Evolutionary conservation across 2,329 filamentous ascomycete genomes (phyloP).

Genomic region (Ascochyta clinopodiicola): DNA sequence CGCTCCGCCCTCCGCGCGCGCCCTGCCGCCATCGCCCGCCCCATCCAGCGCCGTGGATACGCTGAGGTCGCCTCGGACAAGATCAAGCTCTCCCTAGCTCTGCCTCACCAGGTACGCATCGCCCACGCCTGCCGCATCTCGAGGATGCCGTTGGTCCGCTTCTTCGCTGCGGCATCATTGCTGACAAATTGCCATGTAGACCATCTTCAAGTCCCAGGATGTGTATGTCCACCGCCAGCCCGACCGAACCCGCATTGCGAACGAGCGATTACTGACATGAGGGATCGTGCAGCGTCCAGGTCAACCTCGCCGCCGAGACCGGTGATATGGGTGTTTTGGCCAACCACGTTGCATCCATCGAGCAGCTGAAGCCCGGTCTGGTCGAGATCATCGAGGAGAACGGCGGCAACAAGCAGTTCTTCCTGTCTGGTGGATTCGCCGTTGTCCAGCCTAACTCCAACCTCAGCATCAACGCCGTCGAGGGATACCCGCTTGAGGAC

Average conservation of each 20-base stretch:
- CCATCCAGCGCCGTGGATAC: conserved; percentile 87
- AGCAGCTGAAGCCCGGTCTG: conserved; percentile 97
- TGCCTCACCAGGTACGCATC: conserved; percentile 92
- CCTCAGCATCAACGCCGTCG: conserved; percentile 97
- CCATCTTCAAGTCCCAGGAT: conserved; percentile 73
- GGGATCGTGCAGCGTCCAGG: conserved; percentile 74
- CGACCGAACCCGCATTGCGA: conserved; percentile 32
- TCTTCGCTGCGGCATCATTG: conserved; percentile 3
- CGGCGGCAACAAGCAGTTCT: conserved; percentile 93
- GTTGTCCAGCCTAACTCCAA: conserved; percentile 93
- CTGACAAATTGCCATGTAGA: conserved; percentile 53
- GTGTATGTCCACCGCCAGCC: conserved; percentile 63
- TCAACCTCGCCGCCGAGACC: conserved; percentile 97
- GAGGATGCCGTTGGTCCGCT: conserved; percentile 2
- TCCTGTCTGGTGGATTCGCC: conserved; percentile 97
- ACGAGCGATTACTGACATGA: conserved; percentile 40
- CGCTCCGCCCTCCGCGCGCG: conserved; percentile 84
- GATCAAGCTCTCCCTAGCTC: conserved; percentile 96
- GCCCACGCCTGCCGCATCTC: conserved; percentile 16
- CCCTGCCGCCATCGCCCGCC: conserved; percentile 75
- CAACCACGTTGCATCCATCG: conserved; percentile 98
- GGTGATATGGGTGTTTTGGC: conserved; percentile 99
- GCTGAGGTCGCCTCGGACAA: conserved; percentile 65
- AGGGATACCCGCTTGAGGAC: conserved; percentile 92
- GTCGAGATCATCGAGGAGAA: conserved; percentile 95